Base-by-base conservation (phyloP, 345 rosid species). In the Salix exigua region DNA sequence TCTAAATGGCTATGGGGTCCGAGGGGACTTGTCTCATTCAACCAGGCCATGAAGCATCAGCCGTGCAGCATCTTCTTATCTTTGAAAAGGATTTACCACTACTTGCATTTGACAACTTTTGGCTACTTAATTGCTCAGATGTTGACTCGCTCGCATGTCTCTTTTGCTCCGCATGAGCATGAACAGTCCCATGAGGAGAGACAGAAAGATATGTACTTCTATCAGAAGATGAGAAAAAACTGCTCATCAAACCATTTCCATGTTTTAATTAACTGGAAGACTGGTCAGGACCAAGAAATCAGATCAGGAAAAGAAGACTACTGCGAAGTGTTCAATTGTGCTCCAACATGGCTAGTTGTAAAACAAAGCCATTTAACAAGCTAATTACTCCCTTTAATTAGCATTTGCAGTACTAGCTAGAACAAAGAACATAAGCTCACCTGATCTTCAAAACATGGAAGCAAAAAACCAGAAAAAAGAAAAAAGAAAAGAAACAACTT, bases 41-140 rank as follows among this genome's bases (percentile, higher is more conserved):
- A 80, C 72, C 80, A 38, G 8, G 58, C 72, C 60, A 28, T 16
- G 18, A 50, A 70, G 66, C 75, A 60, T 28, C 21, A 74, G 77
- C 85, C 83, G 77, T 79, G 82, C 79, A 77, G 86, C 89, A 75
- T 80, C 86, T 82, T 77, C 82, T 81, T 68, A 72, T 76, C 50
- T 73, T 66, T 78, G 68, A 81, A 79, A 78, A 77, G 50, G 75
- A 84, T 77, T 75, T 61, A 8, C 77, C 73, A 77, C 77, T 71
- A 40, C 75, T 66, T 77, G 17, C 37, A 67, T 66, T 80, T 77
- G 78, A 70, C 80, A 75, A 75, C 65, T 79, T 77, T 74, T 74
- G 66, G 65, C 73, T 63, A 17, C 67, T 21, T 19, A 28, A 37
- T 75, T 69, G 46, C 50, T 50, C 28, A 72, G 77, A 84, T 77